Evolutionary conservation across 768 basidiomycete species (phyloP), one percentile per base, ranked within the genome.

Genomic region (Leccinellum luteum): DNA sequence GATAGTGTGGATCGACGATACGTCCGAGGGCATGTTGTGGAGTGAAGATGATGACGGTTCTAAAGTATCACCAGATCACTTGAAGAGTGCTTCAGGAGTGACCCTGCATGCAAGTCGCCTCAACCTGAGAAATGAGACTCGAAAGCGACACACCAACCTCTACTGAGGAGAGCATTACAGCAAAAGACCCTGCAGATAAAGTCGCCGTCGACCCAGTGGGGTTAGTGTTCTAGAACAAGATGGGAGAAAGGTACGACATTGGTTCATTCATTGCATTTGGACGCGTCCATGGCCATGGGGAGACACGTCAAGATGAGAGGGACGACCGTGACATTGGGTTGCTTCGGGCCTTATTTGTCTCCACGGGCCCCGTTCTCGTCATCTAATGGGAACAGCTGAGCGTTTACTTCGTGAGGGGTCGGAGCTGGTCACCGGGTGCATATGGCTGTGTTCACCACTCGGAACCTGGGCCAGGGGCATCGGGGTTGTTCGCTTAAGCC

Each of bases 21-120:
- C 8, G n/a, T 51, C 58, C 2, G 34, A 41, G 19, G 52, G 21
- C 63, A 59, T 69, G 27, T 21, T 38, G 17, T n/a, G 25, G 6
- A 17, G 25, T 47, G n/a, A 19, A 3, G 6, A 45, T 45, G 13
- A 12, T 13, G 21, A 44, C 21, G 43, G n/a, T n/a, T n/a, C n/a
- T n/a, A n/a, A 13, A 44, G 6, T 12, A 45, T 23, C 44, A 45
- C 15, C 21, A 23, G 21, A 45, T 45, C 12, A 6, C 21, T 21
- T 45, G 12, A 19, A 45, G 21, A 23, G n/a, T 21, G 13, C 13
- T 23, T 62, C 35, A 10, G 35, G 35, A n/a, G 17, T 38, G 35
- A 38, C 35, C 35, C 35, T 38, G 35, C 35, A 38, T 38, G 35
- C 35, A 10, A 10, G 35, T 38, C 35, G 17, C 35, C 17, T 17